Percentiles rank a stretch among this genome's conserved stretches.
These are phyloP conservation scores for Immersiporthe knoxdaviesiana DNA, from an alignment of 2,329 filamentous ascomycete genomes.

Conservation along the genomic window DNA sequence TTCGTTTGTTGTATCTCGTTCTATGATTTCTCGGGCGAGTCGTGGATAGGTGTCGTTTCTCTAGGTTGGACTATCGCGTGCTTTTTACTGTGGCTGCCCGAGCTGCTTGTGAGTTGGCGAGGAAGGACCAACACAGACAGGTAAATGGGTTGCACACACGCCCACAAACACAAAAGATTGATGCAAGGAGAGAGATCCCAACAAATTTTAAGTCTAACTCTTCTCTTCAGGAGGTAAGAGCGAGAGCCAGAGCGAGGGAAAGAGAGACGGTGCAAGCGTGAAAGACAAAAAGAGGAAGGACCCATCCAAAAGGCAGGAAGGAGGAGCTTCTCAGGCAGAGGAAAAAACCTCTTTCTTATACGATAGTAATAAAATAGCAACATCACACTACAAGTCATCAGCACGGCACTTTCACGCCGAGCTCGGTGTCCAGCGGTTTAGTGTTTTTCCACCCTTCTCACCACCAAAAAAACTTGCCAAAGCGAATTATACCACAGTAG, in stretches of 20 bases:
- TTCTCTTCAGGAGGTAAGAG: neutral
- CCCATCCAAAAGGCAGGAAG: neutral
- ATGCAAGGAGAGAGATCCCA: conserved; percentile 21
- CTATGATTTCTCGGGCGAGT: too few species aligned
- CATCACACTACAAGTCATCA: neutral
- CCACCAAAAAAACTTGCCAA: conserved; percentile 1
- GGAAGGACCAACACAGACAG: too few species aligned
- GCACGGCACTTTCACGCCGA: conserved; percentile 10
- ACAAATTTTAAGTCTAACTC: neutral
- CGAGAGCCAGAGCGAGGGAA: neutral
- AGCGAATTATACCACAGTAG: neutral
- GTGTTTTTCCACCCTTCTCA: conserved; percentile 11
- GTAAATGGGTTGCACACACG: too few species aligned
- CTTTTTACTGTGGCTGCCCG: too few species aligned
- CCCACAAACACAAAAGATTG: neutral
- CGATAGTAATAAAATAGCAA: neutral
- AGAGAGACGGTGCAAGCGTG: neutral
- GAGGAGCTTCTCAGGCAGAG: too few species aligned
- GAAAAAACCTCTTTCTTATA: conserved; percentile 7
- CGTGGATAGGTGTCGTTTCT: too few species aligned
- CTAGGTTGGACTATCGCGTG: too few species aligned
- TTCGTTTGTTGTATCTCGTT: too few species aligned
- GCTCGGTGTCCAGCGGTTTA: conserved; percentile 12
- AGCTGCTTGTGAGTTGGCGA: too few species aligned
- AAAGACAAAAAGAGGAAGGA: neutral